These are phyloP conservation scores for Creolimax fragrantissima DNA, from an alignment of 78 protist genomes.

Conservation along the genomic window DNA sequence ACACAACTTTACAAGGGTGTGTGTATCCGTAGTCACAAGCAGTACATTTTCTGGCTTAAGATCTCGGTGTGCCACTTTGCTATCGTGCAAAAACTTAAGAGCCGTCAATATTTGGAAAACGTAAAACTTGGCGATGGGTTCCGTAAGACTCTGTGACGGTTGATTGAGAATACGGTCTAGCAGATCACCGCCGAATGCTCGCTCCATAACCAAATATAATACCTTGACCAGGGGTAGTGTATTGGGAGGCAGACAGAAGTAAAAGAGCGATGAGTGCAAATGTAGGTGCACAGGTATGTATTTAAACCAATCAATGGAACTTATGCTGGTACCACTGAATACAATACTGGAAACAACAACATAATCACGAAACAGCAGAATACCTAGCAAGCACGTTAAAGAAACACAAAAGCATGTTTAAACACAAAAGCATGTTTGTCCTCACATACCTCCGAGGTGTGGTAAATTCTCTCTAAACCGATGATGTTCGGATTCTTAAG, in stretches of 20 bases:
- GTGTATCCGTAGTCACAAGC: not conserved
- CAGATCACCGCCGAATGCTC: conserved; percentile 19
- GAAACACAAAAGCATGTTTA: not conserved
- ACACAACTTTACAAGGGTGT: conserved; percentile 6
- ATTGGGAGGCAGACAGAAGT: no score
- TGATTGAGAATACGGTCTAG: not conserved
- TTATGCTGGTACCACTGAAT: no score
- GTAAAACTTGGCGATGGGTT: not conserved
- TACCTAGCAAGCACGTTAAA: not conserved
- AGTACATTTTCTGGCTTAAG: conserved; percentile 23
- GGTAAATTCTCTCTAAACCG: not conserved
- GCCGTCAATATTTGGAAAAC: conserved; percentile 11
- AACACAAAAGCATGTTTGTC: not conserved
- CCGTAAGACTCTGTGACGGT: not conserved
- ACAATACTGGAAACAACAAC: not conserved
- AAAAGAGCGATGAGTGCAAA: no score
- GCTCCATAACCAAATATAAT: not conserved
- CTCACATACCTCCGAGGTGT: not conserved
- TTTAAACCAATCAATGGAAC: no score
- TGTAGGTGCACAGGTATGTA: no score
- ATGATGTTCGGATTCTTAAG: not conserved
- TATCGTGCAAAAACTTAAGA: not conserved
- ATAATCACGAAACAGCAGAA: not conserved
- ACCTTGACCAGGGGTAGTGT: no score
- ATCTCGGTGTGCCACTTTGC: not conserved